These are phyloP conservation scores for Tetradesmus lagerheimii DNA, from an alignment of 139 green algal species.

Conservation along the genomic window DNA sequence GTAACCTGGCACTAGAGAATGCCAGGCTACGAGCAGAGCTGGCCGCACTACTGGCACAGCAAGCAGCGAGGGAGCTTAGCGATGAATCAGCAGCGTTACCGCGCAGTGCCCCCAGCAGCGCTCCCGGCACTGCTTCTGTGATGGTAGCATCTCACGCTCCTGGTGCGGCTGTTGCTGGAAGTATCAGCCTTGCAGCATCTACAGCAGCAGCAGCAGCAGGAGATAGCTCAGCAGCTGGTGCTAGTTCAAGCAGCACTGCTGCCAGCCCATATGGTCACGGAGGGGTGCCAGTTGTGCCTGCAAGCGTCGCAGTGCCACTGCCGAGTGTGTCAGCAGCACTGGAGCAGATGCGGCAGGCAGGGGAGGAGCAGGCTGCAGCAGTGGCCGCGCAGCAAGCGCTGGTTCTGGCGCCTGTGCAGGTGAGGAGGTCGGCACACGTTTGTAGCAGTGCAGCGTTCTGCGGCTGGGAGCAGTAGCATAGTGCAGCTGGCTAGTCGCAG, in stretches of 20 bases:
- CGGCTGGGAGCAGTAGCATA: background rate
- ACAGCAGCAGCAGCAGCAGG: slow-evolving; percentile 35
- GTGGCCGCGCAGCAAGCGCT: background rate
- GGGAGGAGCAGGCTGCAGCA: background rate
- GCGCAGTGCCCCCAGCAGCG: background rate
- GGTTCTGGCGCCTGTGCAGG: slow-evolving; percentile 20
- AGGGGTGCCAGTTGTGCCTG: slow-evolving; percentile 7
- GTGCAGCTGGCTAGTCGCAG: too few relatives aligned
- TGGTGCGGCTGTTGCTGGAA: background rate
- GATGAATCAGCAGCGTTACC: background rate
- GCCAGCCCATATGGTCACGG: slow-evolving; percentile 5
- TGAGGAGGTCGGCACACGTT: background rate
- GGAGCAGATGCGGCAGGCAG: background rate
- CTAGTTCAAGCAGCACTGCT: background rate
- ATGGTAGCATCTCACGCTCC: background rate
- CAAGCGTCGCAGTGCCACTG: slow-evolving; percentile 14
- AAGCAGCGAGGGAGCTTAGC: slow-evolving; percentile 48
- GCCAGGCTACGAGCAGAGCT: slow-evolving; percentile 76
- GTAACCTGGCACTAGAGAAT: slow-evolving; percentile 71
- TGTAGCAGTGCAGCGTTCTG: background rate
- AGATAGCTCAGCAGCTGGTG: background rate
- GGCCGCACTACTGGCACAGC: slow-evolving; percentile 57
- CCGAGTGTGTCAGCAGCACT: slow-evolving; percentile 7
- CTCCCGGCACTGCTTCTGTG: background rate
- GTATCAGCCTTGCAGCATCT: slow-evolving; percentile 13